Conservation (phyloP, 352 stramenopile species). For the Phytophthora foliorum region DNA sequence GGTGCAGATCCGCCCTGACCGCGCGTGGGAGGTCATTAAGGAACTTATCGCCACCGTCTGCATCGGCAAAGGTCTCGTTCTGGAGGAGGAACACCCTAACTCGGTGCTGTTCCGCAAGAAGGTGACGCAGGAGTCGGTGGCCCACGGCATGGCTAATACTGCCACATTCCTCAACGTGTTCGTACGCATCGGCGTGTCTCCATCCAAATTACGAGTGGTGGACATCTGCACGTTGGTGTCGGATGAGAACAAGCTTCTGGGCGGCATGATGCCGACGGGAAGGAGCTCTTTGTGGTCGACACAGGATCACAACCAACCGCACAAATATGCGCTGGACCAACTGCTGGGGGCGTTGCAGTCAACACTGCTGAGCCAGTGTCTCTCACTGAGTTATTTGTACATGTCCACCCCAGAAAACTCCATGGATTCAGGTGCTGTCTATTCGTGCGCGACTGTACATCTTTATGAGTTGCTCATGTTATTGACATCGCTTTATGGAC, state of each 20-base stretch:
- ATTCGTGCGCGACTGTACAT: neutral
- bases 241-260: conserved; percentile 74
- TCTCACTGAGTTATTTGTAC: conserved; percentile 78
- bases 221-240: conserved; percentile 74
- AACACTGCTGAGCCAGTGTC: conserved; percentile 71
- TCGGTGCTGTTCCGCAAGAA: conserved; percentile 83
- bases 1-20: conserved; percentile 76
- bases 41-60: conserved; percentile 83
- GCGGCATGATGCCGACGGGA: conserved; percentile 56
- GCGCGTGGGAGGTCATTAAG: conserved; percentile 80
- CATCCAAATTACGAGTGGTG: conserved; percentile 81
- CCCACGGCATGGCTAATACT: conserved; percentile 71
- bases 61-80: conserved; percentile 77
- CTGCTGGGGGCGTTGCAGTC: conserved; percentile 76
- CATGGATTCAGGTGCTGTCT: conserved; percentile 52
- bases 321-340: conserved; percentile 70
- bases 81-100: conserved; percentile 60
- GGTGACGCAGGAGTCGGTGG: conserved; percentile 64
- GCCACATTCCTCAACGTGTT: conserved; percentile 83
- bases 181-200: conserved; percentile 74
- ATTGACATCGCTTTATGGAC: neutral
- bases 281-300: conserved; percentile 44
- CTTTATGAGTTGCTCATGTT: neutral
- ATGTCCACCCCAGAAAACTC: conserved; percentile 84
- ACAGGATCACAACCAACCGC: conserved; percentile 49